A percentile compares a stretch with the other conserved stretches of the same genome.
These are phyloP conservation scores for Neofusicoccum kwambonambiense DNA, from an alignment of 2,329 filamentous ascomycete genomes.

Conservation along the genomic window DNA sequence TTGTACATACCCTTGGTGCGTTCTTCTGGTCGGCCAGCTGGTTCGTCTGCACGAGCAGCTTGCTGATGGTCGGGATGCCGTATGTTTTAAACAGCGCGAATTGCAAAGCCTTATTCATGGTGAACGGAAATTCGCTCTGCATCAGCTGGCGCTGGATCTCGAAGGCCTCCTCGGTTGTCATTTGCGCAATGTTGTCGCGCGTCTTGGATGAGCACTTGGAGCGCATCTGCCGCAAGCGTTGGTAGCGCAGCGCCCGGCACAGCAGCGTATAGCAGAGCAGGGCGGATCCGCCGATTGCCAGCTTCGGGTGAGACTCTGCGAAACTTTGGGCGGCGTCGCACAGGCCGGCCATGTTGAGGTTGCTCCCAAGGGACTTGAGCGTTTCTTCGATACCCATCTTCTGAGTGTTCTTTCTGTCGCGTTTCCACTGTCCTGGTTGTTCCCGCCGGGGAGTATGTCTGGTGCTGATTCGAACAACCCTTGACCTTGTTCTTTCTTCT, in stretches of 20 bases:
- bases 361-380: not conserved
- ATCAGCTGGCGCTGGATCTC: slow-evolving; percentile 48
- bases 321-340: not conserved
- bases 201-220: slow-evolving; percentile 46
- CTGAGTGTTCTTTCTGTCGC: not conserved
- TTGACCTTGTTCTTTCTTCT: not conserved
- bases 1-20: slow-evolving; percentile 21
- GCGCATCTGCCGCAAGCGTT: slow-evolving; percentile 40
- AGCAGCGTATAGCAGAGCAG: slow-evolving; percentile 32
- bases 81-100: slow-evolving; percentile 56
- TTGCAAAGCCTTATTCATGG: slow-evolving; percentile 51
- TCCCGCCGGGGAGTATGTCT: not conserved
- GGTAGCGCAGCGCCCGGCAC: slow-evolving; percentile 38
- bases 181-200: slow-evolving; percentile 47
- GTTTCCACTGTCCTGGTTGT: not conserved
- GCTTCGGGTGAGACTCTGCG: not conserved
- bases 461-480: not conserved
- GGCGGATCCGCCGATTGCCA: not conserved
- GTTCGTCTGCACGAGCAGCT: slow-evolving; percentile 33
- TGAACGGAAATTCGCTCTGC: slow-evolving; percentile 57
- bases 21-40: slow-evolving; percentile 28
- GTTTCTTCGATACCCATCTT: not conserved
- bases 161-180: slow-evolving; percentile 56
- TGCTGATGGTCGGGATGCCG: slow-evolving; percentile 38
- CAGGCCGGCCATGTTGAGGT: not conserved